Conservation (phyloP, 106 monocot genomes). For the Vanilla planifolia region DNA sequence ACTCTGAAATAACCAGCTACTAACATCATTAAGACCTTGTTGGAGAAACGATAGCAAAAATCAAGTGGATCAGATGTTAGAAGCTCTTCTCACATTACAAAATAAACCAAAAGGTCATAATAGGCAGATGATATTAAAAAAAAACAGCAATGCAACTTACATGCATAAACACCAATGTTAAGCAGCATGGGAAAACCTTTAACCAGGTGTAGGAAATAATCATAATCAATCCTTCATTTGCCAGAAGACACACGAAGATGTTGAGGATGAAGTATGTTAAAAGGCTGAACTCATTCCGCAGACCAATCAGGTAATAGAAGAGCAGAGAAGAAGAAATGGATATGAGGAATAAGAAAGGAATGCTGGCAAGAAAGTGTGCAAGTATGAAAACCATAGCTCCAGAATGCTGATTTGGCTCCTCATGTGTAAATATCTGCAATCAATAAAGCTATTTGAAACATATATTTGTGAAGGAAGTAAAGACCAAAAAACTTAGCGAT, state of each 20-base stretch:
- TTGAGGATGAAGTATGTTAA: constrained; percentile 90
- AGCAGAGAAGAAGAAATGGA: constrained; percentile 66
- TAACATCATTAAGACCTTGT: constrained; percentile 91
- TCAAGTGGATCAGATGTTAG: constrained; percentile 1
- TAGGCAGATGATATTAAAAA: background rate
- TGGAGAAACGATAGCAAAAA: background rate
- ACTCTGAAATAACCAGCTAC: constrained; percentile 85
- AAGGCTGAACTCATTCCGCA: constrained; percentile 81
- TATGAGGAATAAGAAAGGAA: constrained; percentile 86
- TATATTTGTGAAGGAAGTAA: no score
- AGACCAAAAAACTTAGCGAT: no score
- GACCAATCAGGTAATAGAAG: constrained; percentile 83
- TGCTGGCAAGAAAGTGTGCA: constrained; percentile 69
- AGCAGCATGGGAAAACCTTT: constrained; percentile 48
- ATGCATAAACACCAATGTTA: constrained; percentile 57
- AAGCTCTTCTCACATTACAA: background rate
- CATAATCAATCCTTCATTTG: constrained; percentile 88
- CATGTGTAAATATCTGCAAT: constrained; percentile 66
- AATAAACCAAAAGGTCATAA: background rate
- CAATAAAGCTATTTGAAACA: constrained; percentile 3
- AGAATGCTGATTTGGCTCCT: constrained; percentile 72
- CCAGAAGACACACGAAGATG: constrained; percentile 79
- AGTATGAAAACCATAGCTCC: constrained; percentile 59
- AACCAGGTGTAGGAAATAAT: constrained; percentile 63
- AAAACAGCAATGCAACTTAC: constrained; percentile 35